Base-by-base conservation (phyloP, 768 basidiomycete genomes). In the Trametes meyenii region DNA sequence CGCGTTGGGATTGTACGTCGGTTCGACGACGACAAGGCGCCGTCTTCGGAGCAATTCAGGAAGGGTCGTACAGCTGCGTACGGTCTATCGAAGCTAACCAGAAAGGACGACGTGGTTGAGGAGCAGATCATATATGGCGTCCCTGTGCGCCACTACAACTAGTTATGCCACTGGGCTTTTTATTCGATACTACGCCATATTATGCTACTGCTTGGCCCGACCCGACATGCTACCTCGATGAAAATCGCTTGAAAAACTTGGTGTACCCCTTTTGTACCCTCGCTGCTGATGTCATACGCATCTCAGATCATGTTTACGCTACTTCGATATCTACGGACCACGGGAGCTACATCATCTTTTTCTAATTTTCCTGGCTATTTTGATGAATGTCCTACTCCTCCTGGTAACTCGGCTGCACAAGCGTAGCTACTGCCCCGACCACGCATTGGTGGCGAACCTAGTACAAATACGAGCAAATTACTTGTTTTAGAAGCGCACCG, bases 61-160 rank as follows among this genome's bases (percentile, higher is more conserved):
- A 72, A 68, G 59, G 71, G 65, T 12, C 50, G 74, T 12, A 65
- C 69, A 5, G 63, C 68, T 29, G 55, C 70, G 5, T 77, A 77
- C 55, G 76, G 76, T 3, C 60, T 70, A 35, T 55, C 65, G 14
- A 60, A 71, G 26, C 66, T 76, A n/a, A 66, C 69, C 60, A 72
- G 71, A 38, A 66, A 70, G 58, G 68, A 68, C n/a, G 56, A 63
- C 1, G 71, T 67, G 11, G 61, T 71, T 5, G 74, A 77, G 60
- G 75, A 75, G 48, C 71, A 75, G 62, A 50, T 75, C 35, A 55
- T 76, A 35, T 69, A 70, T 38, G 74, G 74, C 1, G 67, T 75
- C 3, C 64, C 68, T 36, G 73, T 76, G 35, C 73, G 66, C 51
- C 74, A 75, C 60, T 75, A 72, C 61, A 73, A 72, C 58, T 76